Base-by-base conservation (phyloP, 306 rosid genomes). In the Delonix regia region DNA sequence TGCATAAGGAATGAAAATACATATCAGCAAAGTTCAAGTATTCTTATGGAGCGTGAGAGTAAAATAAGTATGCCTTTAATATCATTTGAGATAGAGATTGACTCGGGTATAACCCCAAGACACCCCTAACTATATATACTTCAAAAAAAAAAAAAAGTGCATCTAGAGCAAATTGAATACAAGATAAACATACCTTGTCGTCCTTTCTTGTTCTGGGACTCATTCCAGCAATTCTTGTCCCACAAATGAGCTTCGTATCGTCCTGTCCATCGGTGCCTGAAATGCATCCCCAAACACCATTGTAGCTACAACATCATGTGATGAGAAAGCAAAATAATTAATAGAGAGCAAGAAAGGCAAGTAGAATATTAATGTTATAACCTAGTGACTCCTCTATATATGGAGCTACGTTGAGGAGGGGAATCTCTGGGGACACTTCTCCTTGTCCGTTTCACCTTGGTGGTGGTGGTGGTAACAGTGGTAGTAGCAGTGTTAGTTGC, bases 211-310 rank as follows among this genome's bases (percentile, higher is more conserved):
- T 84, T 94, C 80, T 92, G 97, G 0, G 97, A 91, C 61, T 89
- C 97, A 57, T 94, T 94, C 97, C 97, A 94, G 86, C 97, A 89
- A 83, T 89, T 90, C 79, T 90, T 94, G 81, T 94, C 98, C 98
- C 98, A 94, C 85, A 94, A 80, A 83, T 94, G 98, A 81, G 98
- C 98, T 80, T 94, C 98, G 61, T 90, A 91, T 8, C 98, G 81
- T 1, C 98, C 97, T 0, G 98, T 94, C 98, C 98, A 94, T 52
- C 98, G 83, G 73, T 88, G 95, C 74, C 95, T 90, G 70, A 44
- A 59, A 45, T n/a, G 47, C 47, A 60, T 30, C 3, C n/a, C n/a
- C n/a, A n/a, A n/a, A n/a, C n/a, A n/a, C n/a, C 27, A 53, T 25
- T 16, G 10, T 57, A 57, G 5, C 64, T 33, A 57, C 36, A 25